Evolutionary conservation across 306 rosid species (phyloP).

Genomic region (Lagenaria siceraria): DNA sequence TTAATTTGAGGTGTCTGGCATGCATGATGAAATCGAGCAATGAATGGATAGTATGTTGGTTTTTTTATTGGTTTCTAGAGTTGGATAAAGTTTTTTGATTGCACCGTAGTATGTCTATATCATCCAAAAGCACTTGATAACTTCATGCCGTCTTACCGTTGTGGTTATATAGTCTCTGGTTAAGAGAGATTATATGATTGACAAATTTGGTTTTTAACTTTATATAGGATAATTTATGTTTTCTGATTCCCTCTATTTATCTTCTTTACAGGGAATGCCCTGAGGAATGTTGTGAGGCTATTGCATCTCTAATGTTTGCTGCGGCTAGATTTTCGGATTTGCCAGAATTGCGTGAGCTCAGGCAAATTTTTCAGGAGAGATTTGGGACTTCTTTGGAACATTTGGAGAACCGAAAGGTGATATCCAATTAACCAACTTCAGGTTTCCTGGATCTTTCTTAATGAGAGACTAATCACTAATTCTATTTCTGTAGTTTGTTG

Average conservation of each 20-base stretch:
- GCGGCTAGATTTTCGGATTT: constrained; percentile 94
- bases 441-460: not conserved
- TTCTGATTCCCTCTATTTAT: not conserved
- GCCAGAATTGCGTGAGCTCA: constrained; percentile 88
- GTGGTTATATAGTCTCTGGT: not conserved
- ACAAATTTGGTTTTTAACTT: not conserved
- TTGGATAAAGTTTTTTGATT: too few species aligned
- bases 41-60: not conserved
- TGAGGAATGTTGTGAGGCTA: constrained; percentile 73
- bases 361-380: constrained; percentile 76
- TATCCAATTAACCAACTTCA: not conserved
- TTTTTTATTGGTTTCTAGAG: not conserved
- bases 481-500: constrained; percentile 49
- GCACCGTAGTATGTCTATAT: too few species aligned
- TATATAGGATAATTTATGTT: constrained; percentile 1
- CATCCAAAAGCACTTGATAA: not conserved
- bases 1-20: not conserved
- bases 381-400: constrained; percentile 45
- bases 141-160: not conserved
- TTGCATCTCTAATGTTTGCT: constrained; percentile 67
- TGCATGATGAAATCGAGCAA: not conserved
- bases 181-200: not conserved
- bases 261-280: constrained; percentile 69
- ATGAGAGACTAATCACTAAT: constrained; percentile 15
- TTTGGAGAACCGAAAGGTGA: constrained; percentile 59